Percentiles rank a stretch among this genome's conserved stretches.
Evolutionary conservation across 805 yeast genomes (phyloP).

Genomic region (Metschnikowia peoriensis): DNA sequence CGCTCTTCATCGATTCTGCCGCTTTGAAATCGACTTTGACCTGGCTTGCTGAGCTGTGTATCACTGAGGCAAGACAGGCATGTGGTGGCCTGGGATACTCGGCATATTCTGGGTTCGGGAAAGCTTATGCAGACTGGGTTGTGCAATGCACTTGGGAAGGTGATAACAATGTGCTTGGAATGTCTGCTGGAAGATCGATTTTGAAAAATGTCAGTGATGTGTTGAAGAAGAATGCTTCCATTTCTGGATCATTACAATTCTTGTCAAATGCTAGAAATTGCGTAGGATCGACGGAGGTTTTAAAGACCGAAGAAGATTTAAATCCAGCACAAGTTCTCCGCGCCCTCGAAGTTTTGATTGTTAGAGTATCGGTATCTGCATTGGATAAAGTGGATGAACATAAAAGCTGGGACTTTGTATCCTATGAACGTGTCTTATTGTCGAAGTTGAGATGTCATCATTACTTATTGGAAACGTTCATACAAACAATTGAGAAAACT

Average conservation of each 20-base stretch:
- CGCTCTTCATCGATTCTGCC: conserved; percentile 45
- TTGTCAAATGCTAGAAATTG: conserved; percentile 13
- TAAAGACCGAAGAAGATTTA: conserved; percentile 16
- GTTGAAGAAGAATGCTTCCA: conserved; percentile 15
- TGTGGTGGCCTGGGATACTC: conserved; percentile 51
- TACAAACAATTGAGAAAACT: conserved; percentile 23
- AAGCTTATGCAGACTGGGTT: conserved; percentile 45
- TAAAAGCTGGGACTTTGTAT: conserved; percentile 35
- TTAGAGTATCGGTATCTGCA: conserved; percentile 32
- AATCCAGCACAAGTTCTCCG: conserved; percentile 17
- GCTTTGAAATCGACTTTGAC: conserved; percentile 45
- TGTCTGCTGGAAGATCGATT: conserved; percentile 42
- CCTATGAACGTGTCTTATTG: conserved; percentile 37
- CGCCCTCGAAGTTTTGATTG: conserved; percentile 37
- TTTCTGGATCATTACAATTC: conserved; percentile 17
- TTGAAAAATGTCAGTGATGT: conserved; percentile 31
- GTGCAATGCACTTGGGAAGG: conserved; percentile 52
- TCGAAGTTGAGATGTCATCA: conserved; percentile 45
- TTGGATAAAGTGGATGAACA: conserved; percentile 26
- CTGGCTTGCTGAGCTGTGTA: conserved; percentile 43
- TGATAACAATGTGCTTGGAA: conserved; percentile 45
- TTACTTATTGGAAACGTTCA: conserved; percentile 35
- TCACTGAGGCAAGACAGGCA: conserved; percentile 43
- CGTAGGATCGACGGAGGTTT: conserved; percentile 7
- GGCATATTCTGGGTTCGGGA: conserved; percentile 44